phyloP scores from a whole-genome alignment of 345 rosid genomes.

The Eucalyptus sp. region DNA sequence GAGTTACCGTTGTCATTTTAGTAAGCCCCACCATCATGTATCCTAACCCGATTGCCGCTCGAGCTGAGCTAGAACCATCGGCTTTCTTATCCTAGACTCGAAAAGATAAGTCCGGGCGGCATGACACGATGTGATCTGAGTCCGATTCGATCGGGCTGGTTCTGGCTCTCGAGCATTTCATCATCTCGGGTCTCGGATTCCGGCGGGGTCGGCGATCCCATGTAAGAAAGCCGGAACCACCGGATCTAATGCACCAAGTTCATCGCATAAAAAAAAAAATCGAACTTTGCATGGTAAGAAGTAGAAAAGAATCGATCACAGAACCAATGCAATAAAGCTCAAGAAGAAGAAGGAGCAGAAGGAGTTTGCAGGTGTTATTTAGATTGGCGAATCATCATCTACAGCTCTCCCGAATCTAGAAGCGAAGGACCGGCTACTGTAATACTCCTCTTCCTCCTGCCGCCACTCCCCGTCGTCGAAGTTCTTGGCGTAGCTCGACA shows the following conservation, averaged over 20 bases:
- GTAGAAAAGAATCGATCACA: background rate
- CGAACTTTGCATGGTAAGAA: background rate
- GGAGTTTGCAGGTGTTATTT: background rate
- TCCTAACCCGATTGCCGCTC: background rate
- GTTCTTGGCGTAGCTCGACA: background rate
- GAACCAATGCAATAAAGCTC: background rate
- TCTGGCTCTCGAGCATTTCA: background rate
- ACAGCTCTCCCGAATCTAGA: background rate
- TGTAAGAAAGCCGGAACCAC: background rate
- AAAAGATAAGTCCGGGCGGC: background rate
- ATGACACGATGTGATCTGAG: background rate
- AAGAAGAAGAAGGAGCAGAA: background rate
- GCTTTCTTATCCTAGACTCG: background rate
- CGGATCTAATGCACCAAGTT: background rate
- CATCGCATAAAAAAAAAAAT: background rate
- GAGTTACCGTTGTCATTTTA: background rate
- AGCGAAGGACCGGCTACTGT: background rate
- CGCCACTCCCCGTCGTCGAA: constrained; percentile 15
- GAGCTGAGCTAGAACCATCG: background rate
- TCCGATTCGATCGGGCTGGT: background rate
- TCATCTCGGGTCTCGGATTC: background rate
- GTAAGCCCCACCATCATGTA: background rate
- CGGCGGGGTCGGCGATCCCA: rapidly evolving
- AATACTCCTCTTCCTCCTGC: constrained; percentile 3
- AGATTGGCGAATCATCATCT: background rate